Evolutionary conservation across 805 yeast genomes (phyloP).

Genomic region (Deakozyma indianensis): DNA sequence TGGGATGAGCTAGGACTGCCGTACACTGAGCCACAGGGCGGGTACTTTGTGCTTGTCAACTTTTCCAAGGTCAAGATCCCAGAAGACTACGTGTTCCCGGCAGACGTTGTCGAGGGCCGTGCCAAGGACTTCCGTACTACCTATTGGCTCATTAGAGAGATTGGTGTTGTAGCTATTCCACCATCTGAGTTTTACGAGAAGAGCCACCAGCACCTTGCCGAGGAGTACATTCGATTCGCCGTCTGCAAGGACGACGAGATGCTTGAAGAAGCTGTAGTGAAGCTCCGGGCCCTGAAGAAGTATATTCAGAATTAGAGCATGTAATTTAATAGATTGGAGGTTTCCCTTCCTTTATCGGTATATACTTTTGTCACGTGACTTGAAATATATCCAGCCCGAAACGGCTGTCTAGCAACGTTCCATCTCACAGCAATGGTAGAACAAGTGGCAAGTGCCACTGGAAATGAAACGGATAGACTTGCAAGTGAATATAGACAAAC

Average conservation of each 20-base stretch:
- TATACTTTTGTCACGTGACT: too few species aligned
- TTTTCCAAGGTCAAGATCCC: conserved; percentile 75
- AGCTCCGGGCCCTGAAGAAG: conserved; percentile 55
- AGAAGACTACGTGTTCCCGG: conserved; percentile 54
- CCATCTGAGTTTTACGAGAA: conserved; percentile 86
- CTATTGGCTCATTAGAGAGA: conserved; percentile 81
- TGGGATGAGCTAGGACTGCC: conserved; percentile 84
- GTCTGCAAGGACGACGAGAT: conserved; percentile 85
- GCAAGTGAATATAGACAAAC: too few species aligned
- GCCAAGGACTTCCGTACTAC: conserved; percentile 83
- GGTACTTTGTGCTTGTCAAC: conserved; percentile 83
- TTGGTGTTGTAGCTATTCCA: conserved; percentile 94
- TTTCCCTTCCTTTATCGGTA: too few species aligned
- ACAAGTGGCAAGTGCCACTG: too few species aligned
- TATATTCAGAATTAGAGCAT: too few species aligned
- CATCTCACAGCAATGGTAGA: too few species aligned
- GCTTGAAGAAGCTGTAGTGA: conserved; percentile 66
- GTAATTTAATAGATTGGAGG: conserved; percentile 5
- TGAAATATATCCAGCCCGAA: too few species aligned
- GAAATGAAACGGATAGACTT: too few species aligned
- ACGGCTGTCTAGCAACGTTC: too few species aligned
- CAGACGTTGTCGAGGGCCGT: conserved; percentile 39
- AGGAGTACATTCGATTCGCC: conserved; percentile 81
- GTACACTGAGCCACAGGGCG: conserved; percentile 85
- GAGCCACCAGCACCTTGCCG: conserved; percentile 60